Base-by-base conservation (phyloP, 2,329 filamentous ascomycete genomes). In the Alternaria solani region DNA sequence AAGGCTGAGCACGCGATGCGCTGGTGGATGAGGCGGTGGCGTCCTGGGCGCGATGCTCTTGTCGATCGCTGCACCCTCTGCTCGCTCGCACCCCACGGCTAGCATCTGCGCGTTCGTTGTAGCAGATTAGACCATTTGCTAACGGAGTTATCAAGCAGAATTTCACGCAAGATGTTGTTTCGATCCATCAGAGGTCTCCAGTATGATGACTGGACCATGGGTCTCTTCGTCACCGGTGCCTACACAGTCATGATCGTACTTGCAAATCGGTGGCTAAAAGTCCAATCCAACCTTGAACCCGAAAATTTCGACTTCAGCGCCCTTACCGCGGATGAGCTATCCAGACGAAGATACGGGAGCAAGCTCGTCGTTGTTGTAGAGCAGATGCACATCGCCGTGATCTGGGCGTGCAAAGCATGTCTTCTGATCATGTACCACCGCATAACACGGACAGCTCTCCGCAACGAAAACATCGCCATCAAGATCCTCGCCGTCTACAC, bases 191-290 rank as follows among this genome's bases (percentile, higher is more conserved):
- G 75, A 42, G 78, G 78, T 7, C 81, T 87, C n/a, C 83, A 85
- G 66, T 67, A 82, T 26, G 87, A 88, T 65, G 87, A 89, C 68
- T 87, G 82, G 67, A 75, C 86, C 25, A 88, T 88, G 85, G 73
- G 69, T 12, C 42, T 84, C 8, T 77, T 86, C 55, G 81, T 83
- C 7, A 75, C 84, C 62, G 77, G 76, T 12, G 77, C 77, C 48
- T 84, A 87, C 59, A 85, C 83, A 32, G 78, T 78, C 5, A 78
- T 86, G 20, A 79, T 88, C 32, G 79, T 81, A 12, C 77, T 78
- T n/a, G 78, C 82, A 63, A 83, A 83, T 64, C 76, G 78, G 44
- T 80, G 82, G 56, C 70, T 76, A 7, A 72, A 78, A 53, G 71
- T 74, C 4, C 72, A 75, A 26, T 81, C 78, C 7, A 83, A 83